Base-by-base conservation (phyloP, 805 yeast genomes). In the Brettanomyces sp. region DNA sequence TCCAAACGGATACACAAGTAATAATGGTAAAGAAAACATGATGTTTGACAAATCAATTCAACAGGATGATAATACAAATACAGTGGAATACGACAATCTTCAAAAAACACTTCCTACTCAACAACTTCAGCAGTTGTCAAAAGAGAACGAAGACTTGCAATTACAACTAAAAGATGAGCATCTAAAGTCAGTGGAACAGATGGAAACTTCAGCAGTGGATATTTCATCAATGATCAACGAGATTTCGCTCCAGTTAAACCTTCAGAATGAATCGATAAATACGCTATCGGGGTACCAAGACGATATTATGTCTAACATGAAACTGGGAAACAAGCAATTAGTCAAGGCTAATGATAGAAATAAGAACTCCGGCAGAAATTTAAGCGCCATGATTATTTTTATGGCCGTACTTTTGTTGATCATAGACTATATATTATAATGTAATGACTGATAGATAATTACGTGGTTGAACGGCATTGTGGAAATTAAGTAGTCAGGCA, bases 181-280 rank as follows among this genome's bases (percentile, higher is more conserved):
- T 49, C 55, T 82, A 25, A 67, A 74, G 37, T 78, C 80, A 49
- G 83, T 81, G 6, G 78, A 76, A 49, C 67, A 73, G 49, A 68
- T 84, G 34, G 83, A 82, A 54, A 67, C 67, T 25, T 75, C 86
- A 1, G 79, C 83, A 62, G 59, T 79, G 39, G 96, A 87, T 56
- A 82, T 90, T 39, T 74, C 89, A 1, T 76, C 80, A 45, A 62
- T 90, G 50, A 91, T 89, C 56, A 70, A 80, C 23, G 93, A 86
- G 56, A 68, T 89, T 45, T 73, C 86, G 11, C 69, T 80, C 45
- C 95, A 90, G 58, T 68, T 89, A 42, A 76, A 77, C 23, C 62
- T 77, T 1, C 97, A 89, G 63, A 78, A 83, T 5, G 83, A 82
- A 45, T 80, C 77, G 58, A 83, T 89, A 13, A 70, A 75, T 43